Evolutionary conservation across 1,284 basidiomycete genomes (phyloP), one percentile per base, ranked within the genome.

Genomic region (Leccinum griseonigrum): DNA sequence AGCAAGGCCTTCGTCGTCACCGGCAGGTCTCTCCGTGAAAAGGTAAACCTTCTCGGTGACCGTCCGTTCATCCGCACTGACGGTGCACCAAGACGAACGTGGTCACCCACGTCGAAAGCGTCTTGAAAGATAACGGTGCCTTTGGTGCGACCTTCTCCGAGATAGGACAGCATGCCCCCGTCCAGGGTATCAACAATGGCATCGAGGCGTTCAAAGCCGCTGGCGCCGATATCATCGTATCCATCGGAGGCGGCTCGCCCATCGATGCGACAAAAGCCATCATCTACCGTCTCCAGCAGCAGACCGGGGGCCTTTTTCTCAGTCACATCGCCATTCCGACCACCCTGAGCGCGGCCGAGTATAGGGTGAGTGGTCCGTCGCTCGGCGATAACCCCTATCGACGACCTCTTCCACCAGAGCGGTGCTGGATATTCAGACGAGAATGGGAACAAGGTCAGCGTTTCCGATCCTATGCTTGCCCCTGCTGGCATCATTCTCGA

Each of bases 291-390:
- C 75, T 85, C 40, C 84, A 87, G 63, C 74, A 87, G 67, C 82
- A 85, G 63, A 74, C 66, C 3, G 84, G 83, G 16, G 82, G 81
- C 2, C 60, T 79, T 67, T 68, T 78, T 76, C 59, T 80, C 68
- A 68, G 63, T 36, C 84, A 88, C 66, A 86, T 94, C 60, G 88
- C 91, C 4, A 85, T 94, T 57, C 92, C 92, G 0, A 94, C 92
- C 2, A 93, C 92, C 6, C 76, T 94, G 34, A 91, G 88, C 64
- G 91, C 91, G 1, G 92, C 92, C 1, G 91, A 94, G 69, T 90
- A 89, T 69, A 81, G 81, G 54, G 88, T 87, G 64, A 62, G 81
- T 55, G 16, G 16, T 32, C 53, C 28, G n/a, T 71, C 7, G 4
- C 46, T 58, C 28, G 9, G 29, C 9, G 8, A 13, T n/a, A 38